Base-by-base conservation (phyloP, 441 rosid species). In the Populus hybrid region DNA sequence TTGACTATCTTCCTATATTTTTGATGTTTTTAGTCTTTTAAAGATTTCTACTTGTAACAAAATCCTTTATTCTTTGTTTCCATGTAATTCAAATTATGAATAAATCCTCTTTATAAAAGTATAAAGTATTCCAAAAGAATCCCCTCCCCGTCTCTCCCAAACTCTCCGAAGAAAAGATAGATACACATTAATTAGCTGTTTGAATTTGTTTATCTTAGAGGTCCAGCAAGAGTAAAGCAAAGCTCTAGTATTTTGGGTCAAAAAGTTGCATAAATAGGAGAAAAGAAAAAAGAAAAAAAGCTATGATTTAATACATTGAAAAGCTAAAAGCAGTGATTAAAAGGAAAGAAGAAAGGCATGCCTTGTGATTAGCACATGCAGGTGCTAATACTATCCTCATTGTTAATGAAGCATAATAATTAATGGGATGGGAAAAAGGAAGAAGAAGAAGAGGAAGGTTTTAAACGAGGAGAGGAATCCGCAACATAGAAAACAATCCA, bases 381-480 rank as follows among this genome's bases (percentile, higher is more conserved):
- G 59, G 11, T 50, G 61, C 67, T 35, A 67, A 28, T 14, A 1
- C 21, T 42, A 63, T 77, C 21, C 71, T 77, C 66, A 57, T 21
- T 77, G 19, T 19, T 26, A 67, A 76, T 28, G 71, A 67, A 73
- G 53, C 73, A 76, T 63, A 67, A 53, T 72, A 8, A 24, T 65
- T 40, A 6, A 11, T 63, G 21, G 53, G 24, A 72, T 42, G 23
- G 19, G 3, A 61, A 3, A 36, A 3, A 21, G 0, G 16, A 24
- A 35, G 35, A 42, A 5, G 53, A 32, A 8, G n/a, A 19, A 10
- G 36, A 36, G 1, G 50, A 21, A 46, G 24, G n/a, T n/a, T 11
- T 61, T 16, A 21, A 53, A 42, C 11, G 30, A 75, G 57, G 65
- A 71, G 35, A 9, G 75, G 83, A 78, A 74, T 79, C 72, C 78